phyloP scores from a whole-genome alignment of 2,329 filamentous ascomycete genomes.

The Colletotrichum musae region DNA sequence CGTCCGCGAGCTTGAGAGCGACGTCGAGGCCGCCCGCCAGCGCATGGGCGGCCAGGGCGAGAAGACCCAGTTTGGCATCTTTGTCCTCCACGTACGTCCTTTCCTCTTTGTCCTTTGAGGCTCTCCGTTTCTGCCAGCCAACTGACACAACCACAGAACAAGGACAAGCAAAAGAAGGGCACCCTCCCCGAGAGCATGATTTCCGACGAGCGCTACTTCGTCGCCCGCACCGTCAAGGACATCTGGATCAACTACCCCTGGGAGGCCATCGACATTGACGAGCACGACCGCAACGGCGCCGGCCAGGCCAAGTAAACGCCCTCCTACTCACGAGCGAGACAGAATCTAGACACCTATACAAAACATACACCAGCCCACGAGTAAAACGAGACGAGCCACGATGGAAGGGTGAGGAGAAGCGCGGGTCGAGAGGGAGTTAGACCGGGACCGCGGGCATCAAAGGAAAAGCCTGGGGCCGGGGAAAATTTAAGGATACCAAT shows the following conservation, averaged over 20 bases:
- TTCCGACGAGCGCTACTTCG: constrained; percentile 80
- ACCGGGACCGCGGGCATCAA: constrained; percentile 3
- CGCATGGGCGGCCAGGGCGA: constrained; percentile 74
- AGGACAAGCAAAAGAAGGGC: constrained; percentile 97
- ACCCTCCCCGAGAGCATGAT: constrained; percentile 84
- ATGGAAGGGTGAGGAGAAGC: neutral
- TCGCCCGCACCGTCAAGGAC: constrained; percentile 90
- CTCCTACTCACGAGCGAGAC: constrained; percentile 39
- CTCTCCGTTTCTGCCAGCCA: neutral
- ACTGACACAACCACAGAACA: constrained; percentile 74
- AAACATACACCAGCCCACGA: constrained; percentile 9
- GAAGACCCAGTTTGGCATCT: constrained; percentile 92
- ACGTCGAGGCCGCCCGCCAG: constrained; percentile 85
- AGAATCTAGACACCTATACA: neutral
- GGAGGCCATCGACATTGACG: constrained; percentile 95
- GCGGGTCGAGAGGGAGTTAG: neutral
- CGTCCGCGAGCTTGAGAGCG: constrained; percentile 93
- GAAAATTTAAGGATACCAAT: constrained; percentile 33
- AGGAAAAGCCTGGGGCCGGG: constrained; percentile 10
- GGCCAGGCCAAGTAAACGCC: constrained; percentile 54
- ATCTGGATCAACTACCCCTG: constrained; percentile 99
- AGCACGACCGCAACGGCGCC: constrained; percentile 83
- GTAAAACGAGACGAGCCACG: constrained; percentile 21
- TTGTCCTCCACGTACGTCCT: constrained; percentile 87
- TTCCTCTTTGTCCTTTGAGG: neutral